phyloP scores from a whole-genome alignment of 2,329 filamentous ascomycete species.

The Sphaerostilbella broomeana region DNA sequence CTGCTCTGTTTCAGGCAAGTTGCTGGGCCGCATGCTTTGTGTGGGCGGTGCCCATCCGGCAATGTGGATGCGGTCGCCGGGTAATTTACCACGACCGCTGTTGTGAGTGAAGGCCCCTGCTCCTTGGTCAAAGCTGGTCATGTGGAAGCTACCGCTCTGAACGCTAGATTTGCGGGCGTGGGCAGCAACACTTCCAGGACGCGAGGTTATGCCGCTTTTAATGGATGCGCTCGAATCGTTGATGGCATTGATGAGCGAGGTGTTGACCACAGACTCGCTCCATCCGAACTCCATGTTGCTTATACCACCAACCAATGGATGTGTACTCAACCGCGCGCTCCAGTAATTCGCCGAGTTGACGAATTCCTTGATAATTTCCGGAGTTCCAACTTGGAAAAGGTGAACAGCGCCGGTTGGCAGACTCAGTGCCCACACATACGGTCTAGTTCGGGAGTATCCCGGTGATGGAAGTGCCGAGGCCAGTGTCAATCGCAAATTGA shows the following conservation, averaged over 20 bases:
- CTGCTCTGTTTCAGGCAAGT: slow-evolving; percentile 73
- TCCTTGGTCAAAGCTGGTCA: slow-evolving; percentile 56
- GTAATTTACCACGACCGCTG: slow-evolving; percentile 53
- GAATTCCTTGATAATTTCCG: slow-evolving; percentile 91
- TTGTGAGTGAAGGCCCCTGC: slow-evolving; percentile 46
- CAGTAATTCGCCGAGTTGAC: slow-evolving; percentile 95
- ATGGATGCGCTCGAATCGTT: slow-evolving; percentile 37
- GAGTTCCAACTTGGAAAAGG: slow-evolving; percentile 94
- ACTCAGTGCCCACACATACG: slow-evolving; percentile 90
- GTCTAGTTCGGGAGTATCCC: slow-evolving; percentile 83
- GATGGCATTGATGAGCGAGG: slow-evolving; percentile 45
- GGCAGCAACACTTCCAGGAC: slow-evolving; percentile 46
- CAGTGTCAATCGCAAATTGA: slow-evolving; percentile 83
- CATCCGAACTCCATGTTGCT: slow-evolving; percentile 98
- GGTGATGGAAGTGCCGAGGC: slow-evolving; percentile 84
- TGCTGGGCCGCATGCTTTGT: slow-evolving; percentile 83
- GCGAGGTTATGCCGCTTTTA: slow-evolving; percentile 31
- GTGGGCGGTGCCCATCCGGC: slow-evolving; percentile 84
- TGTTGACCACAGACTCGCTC: slow-evolving; percentile 75
- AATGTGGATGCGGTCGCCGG: slow-evolving; percentile 78
- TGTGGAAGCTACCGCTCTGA: slow-evolving; percentile 46
- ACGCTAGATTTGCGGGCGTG: slow-evolving; percentile 36
- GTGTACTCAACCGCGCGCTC: slow-evolving; percentile 89
- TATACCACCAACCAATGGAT: slow-evolving; percentile 85
- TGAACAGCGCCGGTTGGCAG: slow-evolving; percentile 91